phyloP scores from a whole-genome alignment of 2,329 filamentous ascomycete species.

The Parascedosporium putredinis region DNA sequence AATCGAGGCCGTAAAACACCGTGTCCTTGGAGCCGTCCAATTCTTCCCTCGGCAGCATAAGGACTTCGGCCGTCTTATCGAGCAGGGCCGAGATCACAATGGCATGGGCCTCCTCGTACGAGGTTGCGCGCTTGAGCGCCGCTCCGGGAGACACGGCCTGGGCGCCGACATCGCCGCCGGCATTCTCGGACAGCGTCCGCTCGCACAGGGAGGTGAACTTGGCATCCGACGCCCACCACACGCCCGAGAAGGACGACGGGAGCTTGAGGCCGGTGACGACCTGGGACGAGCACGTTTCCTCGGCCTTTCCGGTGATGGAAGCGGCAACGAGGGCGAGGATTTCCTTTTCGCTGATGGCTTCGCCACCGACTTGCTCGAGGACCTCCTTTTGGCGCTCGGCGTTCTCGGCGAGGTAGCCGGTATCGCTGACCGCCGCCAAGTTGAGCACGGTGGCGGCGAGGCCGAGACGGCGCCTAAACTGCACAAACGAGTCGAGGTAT shows the following conservation, averaged over 20 bases:
- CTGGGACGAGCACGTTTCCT: conserved; percentile 10
- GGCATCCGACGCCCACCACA: conserved; percentile 42
- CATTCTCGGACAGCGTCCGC: conserved; percentile 22
- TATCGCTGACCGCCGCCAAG: conserved; percentile 38
- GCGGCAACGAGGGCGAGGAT: conserved; percentile 42
- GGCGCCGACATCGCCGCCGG: conserved; percentile 17
- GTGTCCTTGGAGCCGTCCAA: conserved; percentile 30
- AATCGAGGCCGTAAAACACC: conserved; percentile 31
- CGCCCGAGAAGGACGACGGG: conserved; percentile 1
- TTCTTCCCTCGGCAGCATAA: conserved; percentile 38
- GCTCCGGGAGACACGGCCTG: conserved; percentile 31
- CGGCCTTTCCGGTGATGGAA: conserved; percentile 18
- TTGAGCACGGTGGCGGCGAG: conserved; percentile 38
- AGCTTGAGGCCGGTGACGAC: conserved; percentile 11
- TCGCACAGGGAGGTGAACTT: conserved; percentile 41
- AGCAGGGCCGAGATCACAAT: conserved; percentile 33
- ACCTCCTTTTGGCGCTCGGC: conserved; percentile 30
- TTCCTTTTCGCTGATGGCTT: conserved; percentile 41
- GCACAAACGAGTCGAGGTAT: conserved; percentile 38
- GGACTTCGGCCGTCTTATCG: conserved; percentile 34
- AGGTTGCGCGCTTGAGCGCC: conserved; percentile 29
- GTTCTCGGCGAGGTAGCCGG: conserved; percentile 39
- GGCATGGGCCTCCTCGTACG: conserved; percentile 32
- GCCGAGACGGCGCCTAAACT: conserved; percentile 22
- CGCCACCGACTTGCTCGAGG: conserved; percentile 39